A percentile compares a stretch with the other conserved stretches of the same genome.
Evolutionary conservation across 116 monocot species (phyloP).

Genomic region (Trichopus zeylanicus): DNA sequence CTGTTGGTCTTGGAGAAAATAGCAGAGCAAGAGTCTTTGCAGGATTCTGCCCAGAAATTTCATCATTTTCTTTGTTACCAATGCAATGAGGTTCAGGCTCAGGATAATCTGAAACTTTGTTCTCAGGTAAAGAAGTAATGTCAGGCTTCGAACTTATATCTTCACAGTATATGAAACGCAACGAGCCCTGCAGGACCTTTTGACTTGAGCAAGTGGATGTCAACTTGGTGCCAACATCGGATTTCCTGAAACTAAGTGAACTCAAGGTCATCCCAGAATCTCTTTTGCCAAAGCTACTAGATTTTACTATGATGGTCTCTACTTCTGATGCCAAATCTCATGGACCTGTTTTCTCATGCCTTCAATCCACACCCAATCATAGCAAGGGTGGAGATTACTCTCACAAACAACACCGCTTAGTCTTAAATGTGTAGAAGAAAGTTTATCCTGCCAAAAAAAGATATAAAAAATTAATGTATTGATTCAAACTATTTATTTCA

Average conservation of each 20-base stretch:
- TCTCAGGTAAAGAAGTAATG: not conserved
- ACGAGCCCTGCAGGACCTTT: not conserved
- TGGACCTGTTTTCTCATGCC: not conserved
- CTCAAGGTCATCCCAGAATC: not conserved
- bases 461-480: no score
- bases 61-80: not conserved
- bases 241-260: not conserved
- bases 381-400: not conserved
- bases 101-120: not conserved
- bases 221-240: not conserved
- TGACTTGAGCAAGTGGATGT: not conserved
- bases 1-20: conserved; percentile 22
- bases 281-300: not conserved
- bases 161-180: not conserved
- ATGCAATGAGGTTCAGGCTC: not conserved
- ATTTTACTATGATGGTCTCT: not conserved
- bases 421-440: no score
- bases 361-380: not conserved
- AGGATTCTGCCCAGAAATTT: not conserved
- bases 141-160: not conserved
- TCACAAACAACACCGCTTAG: not conserved
- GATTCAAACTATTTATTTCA: no score
- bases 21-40: not conserved
- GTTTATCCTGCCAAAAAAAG: no score
- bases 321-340: not conserved